phyloP scores from a whole-genome alignment of 2,329 filamentous ascomycete species.

The Pseudogymnoascus sp. region DNA sequence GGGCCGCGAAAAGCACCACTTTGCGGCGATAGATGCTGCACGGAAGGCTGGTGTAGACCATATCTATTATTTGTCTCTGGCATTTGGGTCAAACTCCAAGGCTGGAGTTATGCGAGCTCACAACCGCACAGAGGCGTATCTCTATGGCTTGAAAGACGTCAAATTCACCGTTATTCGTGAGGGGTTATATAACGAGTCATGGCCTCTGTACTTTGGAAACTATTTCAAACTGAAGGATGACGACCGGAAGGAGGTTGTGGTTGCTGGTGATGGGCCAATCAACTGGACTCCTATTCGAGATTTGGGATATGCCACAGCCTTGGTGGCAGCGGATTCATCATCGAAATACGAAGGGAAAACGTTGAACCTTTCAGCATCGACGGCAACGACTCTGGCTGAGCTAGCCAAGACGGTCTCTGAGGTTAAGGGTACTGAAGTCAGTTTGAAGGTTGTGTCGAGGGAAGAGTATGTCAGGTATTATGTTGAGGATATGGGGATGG shows the following conservation, averaged over 20 bases:
- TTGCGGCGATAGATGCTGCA: conserved; percentile 26
- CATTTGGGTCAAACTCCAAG: conserved; percentile 15
- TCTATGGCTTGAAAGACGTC: conserved; percentile 2
- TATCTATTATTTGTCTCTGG: conserved; percentile 30
- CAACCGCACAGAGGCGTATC: conserved; percentile 21
- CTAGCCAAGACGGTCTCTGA: conserved; percentile 17
- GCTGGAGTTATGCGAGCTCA: conserved; percentile 21
- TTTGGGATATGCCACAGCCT: conserved; percentile 19
- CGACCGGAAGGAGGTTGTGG: conserved; percentile 19
- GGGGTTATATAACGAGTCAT: conserved; percentile 24
- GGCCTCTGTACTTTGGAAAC: conserved; percentile 24
- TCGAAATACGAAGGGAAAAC: conserved; percentile 18
- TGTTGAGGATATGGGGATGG: conserved; percentile 16
- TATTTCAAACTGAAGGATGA: conserved; percentile 16
- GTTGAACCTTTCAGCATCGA: conserved; percentile 16
- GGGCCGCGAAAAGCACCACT: conserved; percentile 19
- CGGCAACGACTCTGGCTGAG: conserved; percentile 16
- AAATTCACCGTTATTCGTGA: conserved; percentile 22
- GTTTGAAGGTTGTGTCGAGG: conserved; percentile 16
- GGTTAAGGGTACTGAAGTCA: conserved; percentile 14
- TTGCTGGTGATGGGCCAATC: conserved; percentile 23
- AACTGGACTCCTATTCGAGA: conserved; percentile 23
- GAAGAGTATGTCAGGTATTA: conserved; percentile 21
- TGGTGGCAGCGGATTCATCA: conserved; percentile 17
- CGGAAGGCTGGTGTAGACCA: conserved; percentile 28